These are phyloP conservation scores for Macrolepiota fuliginosa DNA, from an alignment of 768 basidiomycete genomes.

Conservation along the genomic window DNA sequence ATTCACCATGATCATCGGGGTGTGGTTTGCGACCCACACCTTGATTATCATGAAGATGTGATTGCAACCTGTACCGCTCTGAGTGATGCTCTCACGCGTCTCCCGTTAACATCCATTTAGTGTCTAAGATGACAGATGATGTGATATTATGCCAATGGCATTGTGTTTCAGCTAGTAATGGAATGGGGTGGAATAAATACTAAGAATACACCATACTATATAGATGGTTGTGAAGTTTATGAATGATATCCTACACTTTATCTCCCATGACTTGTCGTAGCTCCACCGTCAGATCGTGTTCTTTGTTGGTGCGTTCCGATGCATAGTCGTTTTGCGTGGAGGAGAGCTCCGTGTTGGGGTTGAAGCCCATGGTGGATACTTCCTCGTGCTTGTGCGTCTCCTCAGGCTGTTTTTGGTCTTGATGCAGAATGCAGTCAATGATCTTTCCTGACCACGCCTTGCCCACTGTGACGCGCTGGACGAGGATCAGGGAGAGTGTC, in stretches of 20 bases:
- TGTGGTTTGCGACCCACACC: no score
- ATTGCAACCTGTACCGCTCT: no score
- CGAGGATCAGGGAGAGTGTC: background rate
- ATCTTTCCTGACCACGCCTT: constrained; percentile 10
- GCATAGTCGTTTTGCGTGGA: background rate
- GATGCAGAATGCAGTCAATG: constrained; percentile 6
- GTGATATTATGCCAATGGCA: background rate
- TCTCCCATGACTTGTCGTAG: background rate
- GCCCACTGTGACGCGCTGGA: constrained; percentile 7
- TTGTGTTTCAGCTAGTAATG: no score
- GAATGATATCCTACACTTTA: background rate
- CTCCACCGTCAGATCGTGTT: background rate
- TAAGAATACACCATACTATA: background rate
- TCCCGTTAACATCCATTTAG: background rate
- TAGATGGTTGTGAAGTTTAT: background rate
- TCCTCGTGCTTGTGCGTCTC: background rate
- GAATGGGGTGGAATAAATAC: background rate
- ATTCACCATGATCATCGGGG: background rate
- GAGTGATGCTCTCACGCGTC: no score
- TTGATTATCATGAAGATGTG: no score
- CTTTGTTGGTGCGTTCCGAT: constrained; percentile 1
- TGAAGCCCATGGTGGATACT: constrained; percentile 7
- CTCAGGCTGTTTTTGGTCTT: background rate
- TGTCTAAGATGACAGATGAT: background rate
- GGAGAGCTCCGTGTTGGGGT: constrained; percentile 7